phyloP scores from a whole-genome alignment of 352 stramenopile genomes.

The Globisporangium nagaii region DNA sequence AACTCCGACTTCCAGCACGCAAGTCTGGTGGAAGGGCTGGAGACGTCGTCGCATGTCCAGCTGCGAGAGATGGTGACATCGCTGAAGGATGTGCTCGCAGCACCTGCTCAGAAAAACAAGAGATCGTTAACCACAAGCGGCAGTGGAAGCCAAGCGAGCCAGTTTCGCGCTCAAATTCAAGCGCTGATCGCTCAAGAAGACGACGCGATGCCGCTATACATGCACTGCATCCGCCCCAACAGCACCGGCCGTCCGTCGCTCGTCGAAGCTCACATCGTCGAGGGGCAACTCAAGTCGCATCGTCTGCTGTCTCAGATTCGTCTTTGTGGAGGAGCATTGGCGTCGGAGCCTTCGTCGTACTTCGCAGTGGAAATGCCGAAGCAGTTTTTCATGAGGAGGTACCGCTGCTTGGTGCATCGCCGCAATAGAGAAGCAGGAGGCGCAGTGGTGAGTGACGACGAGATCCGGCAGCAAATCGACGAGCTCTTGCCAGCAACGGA shows the following conservation, averaged over 20 bases:
- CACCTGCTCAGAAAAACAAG: neutral
- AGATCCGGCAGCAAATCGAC: constrained; percentile 13
- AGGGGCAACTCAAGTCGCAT: constrained; percentile 28
- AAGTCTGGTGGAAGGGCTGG: constrained; percentile 28
- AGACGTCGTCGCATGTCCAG: constrained; percentile 16
- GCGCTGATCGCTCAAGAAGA: constrained; percentile 13
- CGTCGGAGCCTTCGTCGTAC: constrained; percentile 9
- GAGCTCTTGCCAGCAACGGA: constrained; percentile 12
- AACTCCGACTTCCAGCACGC: constrained; percentile 55
- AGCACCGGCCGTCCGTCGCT: constrained; percentile 19
- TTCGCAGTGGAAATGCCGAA: constrained; percentile 22
- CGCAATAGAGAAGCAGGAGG: neutral
- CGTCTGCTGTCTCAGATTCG: constrained; percentile 26
- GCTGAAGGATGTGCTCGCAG: neutral
- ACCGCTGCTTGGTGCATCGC: constrained; percentile 17
- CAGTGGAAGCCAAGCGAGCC: constrained; percentile 18
- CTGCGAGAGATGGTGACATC: constrained; percentile 25
- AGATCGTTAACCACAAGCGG: neutral
- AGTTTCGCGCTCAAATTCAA: constrained; percentile 41
- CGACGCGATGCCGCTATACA: constrained; percentile 33
- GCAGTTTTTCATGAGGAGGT: constrained; percentile 18
- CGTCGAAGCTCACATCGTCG: constrained; percentile 21
- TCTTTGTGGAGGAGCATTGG: constrained; percentile 12
- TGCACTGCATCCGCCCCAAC: constrained; percentile 49
- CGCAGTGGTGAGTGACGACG: constrained; percentile 5